Evolutionary conservation across 2,329 filamentous ascomycete genomes (phyloP), one percentile per base, ranked within the genome.

Genomic region (Aspergillus piperis): DNA sequence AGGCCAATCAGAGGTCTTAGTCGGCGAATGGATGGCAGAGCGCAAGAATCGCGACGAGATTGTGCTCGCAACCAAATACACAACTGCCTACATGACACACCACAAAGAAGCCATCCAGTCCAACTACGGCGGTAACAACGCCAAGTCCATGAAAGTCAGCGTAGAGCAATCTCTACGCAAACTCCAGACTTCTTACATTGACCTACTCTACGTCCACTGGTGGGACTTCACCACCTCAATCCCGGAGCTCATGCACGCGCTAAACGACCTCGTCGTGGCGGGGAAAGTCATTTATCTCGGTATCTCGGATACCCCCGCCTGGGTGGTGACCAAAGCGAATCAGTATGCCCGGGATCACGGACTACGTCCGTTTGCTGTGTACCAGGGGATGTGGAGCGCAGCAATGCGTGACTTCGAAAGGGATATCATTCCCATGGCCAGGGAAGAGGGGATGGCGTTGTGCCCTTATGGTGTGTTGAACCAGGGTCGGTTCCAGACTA

Each of bases 251-350:
- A 91, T 91, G 88, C 86, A 90, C 57, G 81, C 80, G 1, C 78
- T 91, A 15, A 88, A 90, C 68, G 74, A 81, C 17, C 78, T 89
- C 5, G 85, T 90, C 0, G 62, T 71, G 0, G 70, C 79, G 5
- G 87, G 88, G 8, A 90, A 90, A 67, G 86, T 90, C 1, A 75
- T 87, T 8, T 90, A 90, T 65, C 78, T 91, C 0, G 89, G 89
- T 3, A 81, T 90, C 68, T 86, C 82, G 27, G 88, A 91, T 67
- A 86, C 86, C 0, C 89, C 88, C 0, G 88, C 89, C 5, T 91
- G 88, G 88, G 66, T 82, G 1, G 80, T 82, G 2, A 71, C 71
- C 53, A 80, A 80, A 56, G 79, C 79, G 0, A 83, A 83, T 59
- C 68, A 80, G 74, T 75, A 92, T 70, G 90, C 90, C 4, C 83